Evolutionary conservation across 2,329 filamentous ascomycete genomes (phyloP), one percentile per base, ranked within the genome.

Genomic region (Neonectria ditissima): DNA sequence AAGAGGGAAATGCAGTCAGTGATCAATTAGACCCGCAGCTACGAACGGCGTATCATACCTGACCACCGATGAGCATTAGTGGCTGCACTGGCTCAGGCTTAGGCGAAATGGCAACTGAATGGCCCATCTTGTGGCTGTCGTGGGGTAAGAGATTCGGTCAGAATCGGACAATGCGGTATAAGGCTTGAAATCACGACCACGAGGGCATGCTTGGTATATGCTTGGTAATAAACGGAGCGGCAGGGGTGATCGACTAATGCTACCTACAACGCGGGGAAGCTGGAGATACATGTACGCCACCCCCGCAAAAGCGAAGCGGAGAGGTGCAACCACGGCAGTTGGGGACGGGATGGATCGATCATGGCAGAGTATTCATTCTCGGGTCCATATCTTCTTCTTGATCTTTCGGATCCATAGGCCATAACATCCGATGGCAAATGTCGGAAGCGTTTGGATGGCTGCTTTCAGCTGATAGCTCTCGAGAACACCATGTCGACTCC

Each of bases 41-140:
- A n/a, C 34, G 5, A 16, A 7, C n/a, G 11, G 22, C 24, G 13
- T 13, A 24, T 28, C 66, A 1, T 67, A 70, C 68, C 54, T 69
- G n/a, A 0, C 68, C 68, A 2, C 66, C 59, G 11, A 70, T 70
- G 1, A 70, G 44, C 68, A 70, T 69, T 1, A 53, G 22, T 50
- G 60, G 60, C 64, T 62, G 39, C 39, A 32, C 39, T 43, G 22
- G 18, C 8, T 51, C 8, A 10, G 10, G 26, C n/a, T 26, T 11
- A 30, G 26, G 9, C 7, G 45, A 16, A 26, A 28, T 30, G 7
- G 18, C 4, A 11, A 20, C 3, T 32, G 18, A 14, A 43, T 55
- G 57, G 41, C 54, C 44, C 32, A 37, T 63, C 28, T 22, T 32
- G 22, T 13, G 24, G 26, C 22, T 37, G 20, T 18, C 3, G 14